These are phyloP conservation scores for Didymella exigua DNA, from an alignment of 2,329 filamentous ascomycete genomes.

Conservation along the genomic window DNA sequence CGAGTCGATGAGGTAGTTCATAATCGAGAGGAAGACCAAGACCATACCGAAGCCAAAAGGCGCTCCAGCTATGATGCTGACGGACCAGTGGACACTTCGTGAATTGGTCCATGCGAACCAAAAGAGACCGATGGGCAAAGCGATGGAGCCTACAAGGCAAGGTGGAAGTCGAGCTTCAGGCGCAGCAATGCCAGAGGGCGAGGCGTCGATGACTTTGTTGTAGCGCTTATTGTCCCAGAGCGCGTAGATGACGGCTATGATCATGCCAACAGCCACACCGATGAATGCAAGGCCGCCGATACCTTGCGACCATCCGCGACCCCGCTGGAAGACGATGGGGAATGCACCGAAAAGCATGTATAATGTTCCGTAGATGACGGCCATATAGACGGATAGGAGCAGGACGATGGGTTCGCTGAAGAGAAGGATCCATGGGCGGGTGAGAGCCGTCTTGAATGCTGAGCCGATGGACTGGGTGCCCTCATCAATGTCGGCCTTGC, in stretches of 20 bases:
- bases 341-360: slow-evolving; percentile 58
- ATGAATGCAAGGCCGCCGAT: slow-evolving; percentile 47
- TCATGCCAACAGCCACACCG: slow-evolving; percentile 24
- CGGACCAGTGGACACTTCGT: slow-evolving; percentile 60
- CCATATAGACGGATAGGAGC: slow-evolving; percentile 30
- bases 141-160: slow-evolving; percentile 63
- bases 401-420: slow-evolving; percentile 30
- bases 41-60: slow-evolving; percentile 53
- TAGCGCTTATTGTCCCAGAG: slow-evolving; percentile 46
- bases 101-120: slow-evolving; percentile 49
- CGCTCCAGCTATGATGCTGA: slow-evolving; percentile 56
- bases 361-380: slow-evolving; percentile 50
- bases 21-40: slow-evolving; percentile 50
- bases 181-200: slow-evolving; percentile 8
- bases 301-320: slow-evolving; percentile 43
- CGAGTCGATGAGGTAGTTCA: slow-evolving; percentile 71
- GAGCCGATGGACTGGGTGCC: slow-evolving; percentile 7
- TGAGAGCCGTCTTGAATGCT: slow-evolving; percentile 27
- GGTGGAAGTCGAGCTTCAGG: slow-evolving; percentile 69
- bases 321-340: slow-evolving; percentile 51
- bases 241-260: slow-evolving; percentile 32
- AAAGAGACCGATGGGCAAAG: slow-evolving; percentile 57
- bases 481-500: slow-evolving; percentile 44
- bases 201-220: slow-evolving; percentile 31
- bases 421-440: slow-evolving; percentile 28